Conservation (phyloP, 2,329 filamentous ascomycete genomes). For the Albophoma yamanashiensis region DNA sequence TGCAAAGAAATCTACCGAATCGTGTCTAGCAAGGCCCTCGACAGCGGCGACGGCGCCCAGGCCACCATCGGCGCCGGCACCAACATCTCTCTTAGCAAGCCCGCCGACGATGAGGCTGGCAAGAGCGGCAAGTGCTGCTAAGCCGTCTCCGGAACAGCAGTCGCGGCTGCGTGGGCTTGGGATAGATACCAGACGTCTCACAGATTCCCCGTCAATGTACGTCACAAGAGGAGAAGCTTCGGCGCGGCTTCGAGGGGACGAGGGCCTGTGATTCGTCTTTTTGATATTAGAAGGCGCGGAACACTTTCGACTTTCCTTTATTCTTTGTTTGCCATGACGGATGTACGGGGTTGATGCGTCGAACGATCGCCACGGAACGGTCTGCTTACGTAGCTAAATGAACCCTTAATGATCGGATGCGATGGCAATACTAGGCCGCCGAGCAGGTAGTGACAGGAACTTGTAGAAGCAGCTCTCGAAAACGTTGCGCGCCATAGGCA, state of each 20-base stretch:
- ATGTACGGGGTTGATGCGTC: slow-evolving; percentile 24
- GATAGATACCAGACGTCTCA: slow-evolving; percentile 22
- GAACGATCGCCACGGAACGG: slow-evolving; percentile 24
- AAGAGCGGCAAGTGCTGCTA: slow-evolving; percentile 80
- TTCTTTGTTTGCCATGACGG: slow-evolving; percentile 26
- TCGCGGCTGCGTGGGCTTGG: slow-evolving; percentile 15
- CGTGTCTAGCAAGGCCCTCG: slow-evolving; percentile 93
- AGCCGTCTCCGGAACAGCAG: slow-evolving; percentile 18
- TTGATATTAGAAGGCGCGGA: slow-evolving; percentile 29
- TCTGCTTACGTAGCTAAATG: slow-evolving; percentile 28
- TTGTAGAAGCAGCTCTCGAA: neutral
- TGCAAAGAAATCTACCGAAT: slow-evolving; percentile 93
- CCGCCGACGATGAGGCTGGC: slow-evolving; percentile 61
- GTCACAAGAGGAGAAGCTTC: slow-evolving; percentile 19
- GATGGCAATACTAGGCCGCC: neutral
- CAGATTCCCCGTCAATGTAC: slow-evolving; percentile 21
- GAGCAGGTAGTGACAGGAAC: neutral
- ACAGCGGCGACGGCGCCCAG: slow-evolving; percentile 73
- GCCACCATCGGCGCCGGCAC: slow-evolving; percentile 70
- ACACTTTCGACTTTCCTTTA: slow-evolving; percentile 27
- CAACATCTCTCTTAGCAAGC: slow-evolving; percentile 80
- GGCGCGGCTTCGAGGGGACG: slow-evolving; percentile 19
- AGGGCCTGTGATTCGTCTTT: slow-evolving; percentile 23
- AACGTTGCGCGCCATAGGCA: neutral
- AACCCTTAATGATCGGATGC: slow-evolving; percentile 21